Percentiles rank a stretch among this genome's conserved stretches.
These are phyloP conservation scores for Neophaeococcomyces aloes DNA, from an alignment of 2,329 filamentous ascomycete genomes.

Conservation along the genomic window DNA sequence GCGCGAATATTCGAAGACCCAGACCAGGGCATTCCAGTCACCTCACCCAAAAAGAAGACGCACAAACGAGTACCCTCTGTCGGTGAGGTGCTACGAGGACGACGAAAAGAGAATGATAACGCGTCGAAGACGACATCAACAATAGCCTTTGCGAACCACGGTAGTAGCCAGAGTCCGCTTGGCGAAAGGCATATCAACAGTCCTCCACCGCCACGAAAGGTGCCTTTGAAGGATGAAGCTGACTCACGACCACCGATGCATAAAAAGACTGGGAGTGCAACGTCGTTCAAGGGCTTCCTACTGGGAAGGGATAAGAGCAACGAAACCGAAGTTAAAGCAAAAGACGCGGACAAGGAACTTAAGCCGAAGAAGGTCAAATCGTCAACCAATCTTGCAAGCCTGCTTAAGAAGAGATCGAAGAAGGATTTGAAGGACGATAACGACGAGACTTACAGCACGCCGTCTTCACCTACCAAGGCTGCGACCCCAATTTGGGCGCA, in stretches of 20 bases:
- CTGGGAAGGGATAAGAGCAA: slow-evolving; percentile 29
- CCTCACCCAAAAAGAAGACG: slow-evolving; percentile 11
- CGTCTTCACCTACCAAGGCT: slow-evolving; percentile 43
- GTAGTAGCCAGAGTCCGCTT: slow-evolving; percentile 14
- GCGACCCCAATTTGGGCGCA: slow-evolving; percentile 70
- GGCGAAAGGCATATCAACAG: slow-evolving; percentile 23
- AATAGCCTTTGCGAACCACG: slow-evolving; percentile 1
- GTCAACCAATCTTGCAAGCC: slow-evolving; percentile 64
- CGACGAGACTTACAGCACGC: slow-evolving; percentile 39
- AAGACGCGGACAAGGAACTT: slow-evolving; percentile 23
- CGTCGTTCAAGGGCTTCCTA: slow-evolving; percentile 21
- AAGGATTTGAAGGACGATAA: slow-evolving; percentile 53
- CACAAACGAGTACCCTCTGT: slow-evolving; percentile 16
- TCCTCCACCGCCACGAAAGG: slow-evolving; percentile 18
- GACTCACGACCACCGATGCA: slow-evolving; percentile 13
- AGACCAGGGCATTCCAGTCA: slow-evolving; percentile 10
- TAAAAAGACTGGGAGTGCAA: slow-evolving; percentile 22
- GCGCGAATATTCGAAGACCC: slow-evolving; percentile 22
- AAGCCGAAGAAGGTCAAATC: slow-evolving; percentile 67
- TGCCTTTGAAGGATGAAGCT: slow-evolving; percentile 18
- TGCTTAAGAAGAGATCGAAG: slow-evolving; percentile 66
- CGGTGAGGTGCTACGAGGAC: slow-evolving; percentile 16
- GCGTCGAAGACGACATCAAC: slow-evolving; percentile 9
- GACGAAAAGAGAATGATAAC: slow-evolving; percentile 14
- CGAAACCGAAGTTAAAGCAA: slow-evolving; percentile 25